phyloP scores from a whole-genome alignment of 306 rosid genomes.

The Oxytropis ochrocephala region DNA sequence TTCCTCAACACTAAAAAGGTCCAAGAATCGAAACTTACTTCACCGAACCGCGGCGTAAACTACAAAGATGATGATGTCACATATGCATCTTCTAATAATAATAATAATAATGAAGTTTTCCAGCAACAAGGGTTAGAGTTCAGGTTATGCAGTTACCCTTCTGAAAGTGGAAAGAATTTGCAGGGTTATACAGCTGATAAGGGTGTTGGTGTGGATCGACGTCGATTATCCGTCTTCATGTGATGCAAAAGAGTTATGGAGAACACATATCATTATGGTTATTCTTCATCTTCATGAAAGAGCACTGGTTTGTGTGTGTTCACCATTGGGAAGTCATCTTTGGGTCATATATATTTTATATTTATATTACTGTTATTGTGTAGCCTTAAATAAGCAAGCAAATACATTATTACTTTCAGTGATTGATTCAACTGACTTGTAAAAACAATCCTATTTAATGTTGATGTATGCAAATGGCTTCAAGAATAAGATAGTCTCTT shows the following conservation, averaged over 20 bases:
- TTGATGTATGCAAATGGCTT: too few species aligned
- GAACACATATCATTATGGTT: constrained; percentile 18
- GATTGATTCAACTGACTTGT: too few species aligned
- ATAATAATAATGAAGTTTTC: constrained; percentile 19
- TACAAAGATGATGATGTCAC: constrained; percentile 21
- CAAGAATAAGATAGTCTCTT: too few species aligned
- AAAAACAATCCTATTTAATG: too few species aligned
- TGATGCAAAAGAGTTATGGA: constrained; percentile 21
- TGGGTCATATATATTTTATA: constrained; percentile 38
- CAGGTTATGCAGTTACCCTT: constrained; percentile 47
- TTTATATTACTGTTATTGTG: not conserved
- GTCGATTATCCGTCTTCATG: constrained; percentile 29
- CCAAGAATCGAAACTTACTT: constrained; percentile 18
- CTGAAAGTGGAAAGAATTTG: constrained; percentile 31
- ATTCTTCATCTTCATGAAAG: constrained; percentile 4
- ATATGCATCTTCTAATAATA: constrained; percentile 1
- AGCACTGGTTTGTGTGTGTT: constrained; percentile 11
- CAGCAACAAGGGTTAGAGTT: constrained; percentile 28
- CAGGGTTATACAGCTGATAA: constrained; percentile 21
- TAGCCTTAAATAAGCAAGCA: too few species aligned
- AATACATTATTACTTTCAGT: too few species aligned
- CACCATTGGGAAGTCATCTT: constrained; percentile 70
- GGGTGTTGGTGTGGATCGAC: constrained; percentile 33
- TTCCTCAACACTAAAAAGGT: constrained; percentile 48
- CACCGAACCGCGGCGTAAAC: constrained; percentile 32